A percentile compares a stretch with the other conserved stretches of the same genome.
These are phyloP conservation scores for Penicillium sp. DNA, from an alignment of 2,329 filamentous ascomycete genomes.

Conservation along the genomic window DNA sequence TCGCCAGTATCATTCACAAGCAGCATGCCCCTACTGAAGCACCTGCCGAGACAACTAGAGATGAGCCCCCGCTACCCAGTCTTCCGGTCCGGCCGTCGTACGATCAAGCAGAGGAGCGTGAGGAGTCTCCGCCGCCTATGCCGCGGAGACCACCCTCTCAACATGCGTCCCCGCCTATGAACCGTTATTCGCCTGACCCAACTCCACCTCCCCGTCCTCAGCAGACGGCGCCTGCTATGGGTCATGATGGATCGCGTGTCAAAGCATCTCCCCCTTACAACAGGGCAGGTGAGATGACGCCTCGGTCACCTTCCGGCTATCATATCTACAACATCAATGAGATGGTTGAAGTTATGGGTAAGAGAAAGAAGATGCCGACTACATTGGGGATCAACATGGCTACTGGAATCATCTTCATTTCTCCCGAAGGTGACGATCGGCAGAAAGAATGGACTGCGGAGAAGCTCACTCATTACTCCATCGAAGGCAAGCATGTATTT, in stretches of 20 bases:
- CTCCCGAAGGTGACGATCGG: slow-evolving; percentile 79
- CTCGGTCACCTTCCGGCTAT: slow-evolving; percentile 71
- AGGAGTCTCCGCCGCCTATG: slow-evolving; percentile 45
- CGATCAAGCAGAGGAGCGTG: slow-evolving; percentile 61
- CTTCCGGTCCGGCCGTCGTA: slow-evolving; percentile 52
- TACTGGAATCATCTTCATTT: slow-evolving; percentile 85
- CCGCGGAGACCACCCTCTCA: slow-evolving; percentile 62
- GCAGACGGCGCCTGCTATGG: slow-evolving; percentile 17
- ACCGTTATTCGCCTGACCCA: slow-evolving; percentile 55
- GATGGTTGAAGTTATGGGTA: slow-evolving; percentile 95
- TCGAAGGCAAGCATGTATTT: slow-evolving; percentile 97
- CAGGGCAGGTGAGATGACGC: slow-evolving; percentile 50
- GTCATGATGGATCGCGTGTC: slow-evolving; percentile 43
- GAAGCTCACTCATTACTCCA: slow-evolving; percentile 94
- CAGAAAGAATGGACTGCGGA: slow-evolving; percentile 92
- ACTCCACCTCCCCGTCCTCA: slow-evolving; percentile 38
- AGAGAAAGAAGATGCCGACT: slow-evolving; percentile 98
- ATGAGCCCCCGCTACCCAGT: slow-evolving; percentile 36
- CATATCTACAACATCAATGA: slow-evolving; percentile 97
- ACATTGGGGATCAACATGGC: slow-evolving; percentile 89
- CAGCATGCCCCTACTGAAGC: slow-evolving; percentile 37
- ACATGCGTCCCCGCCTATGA: slow-evolving; percentile 55
- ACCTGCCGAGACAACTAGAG: slow-evolving; percentile 26
- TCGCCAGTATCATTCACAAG: slow-evolving; percentile 50
- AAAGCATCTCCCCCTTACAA: slow-evolving; percentile 57